Conservation (phyloP, 768 basidiomycete species). For the Russula ochroleuca region DNA sequence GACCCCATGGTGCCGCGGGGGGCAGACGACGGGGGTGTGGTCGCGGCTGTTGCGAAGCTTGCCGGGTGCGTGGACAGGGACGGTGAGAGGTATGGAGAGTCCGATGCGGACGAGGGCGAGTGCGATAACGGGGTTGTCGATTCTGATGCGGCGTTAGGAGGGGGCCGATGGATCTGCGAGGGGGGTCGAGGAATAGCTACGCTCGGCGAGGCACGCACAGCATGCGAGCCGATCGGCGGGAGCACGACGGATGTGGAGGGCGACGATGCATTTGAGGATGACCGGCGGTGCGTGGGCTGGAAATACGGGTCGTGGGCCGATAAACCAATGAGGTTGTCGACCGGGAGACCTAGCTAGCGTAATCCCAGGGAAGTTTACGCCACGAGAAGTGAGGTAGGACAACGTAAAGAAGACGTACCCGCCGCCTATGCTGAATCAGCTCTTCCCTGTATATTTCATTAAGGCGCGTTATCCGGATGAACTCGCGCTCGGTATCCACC, state of each 20-base stretch:
- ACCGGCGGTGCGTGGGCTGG: constrained; percentile 64
- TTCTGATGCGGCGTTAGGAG: constrained; percentile 44
- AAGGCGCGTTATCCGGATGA: constrained; percentile 63
- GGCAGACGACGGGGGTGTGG: constrained; percentile 72
- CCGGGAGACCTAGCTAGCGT: constrained; percentile 61
- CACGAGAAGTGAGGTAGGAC: background rate
- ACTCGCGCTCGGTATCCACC: constrained; percentile 73
- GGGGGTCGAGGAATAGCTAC: constrained; percentile 75
- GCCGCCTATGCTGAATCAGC: constrained; percentile 67
- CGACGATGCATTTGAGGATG: constrained; percentile 42
- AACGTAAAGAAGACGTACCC: constrained; percentile 46
- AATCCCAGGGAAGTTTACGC: background rate
- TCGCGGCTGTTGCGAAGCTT: constrained; percentile 59
- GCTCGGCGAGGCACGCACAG: constrained; percentile 40
- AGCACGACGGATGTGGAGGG: constrained; percentile 43
- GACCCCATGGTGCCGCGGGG: constrained; percentile 43
- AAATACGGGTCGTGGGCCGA: constrained; percentile 58
- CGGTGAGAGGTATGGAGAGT: constrained; percentile 54
- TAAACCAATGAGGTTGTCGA: constrained; percentile 76
- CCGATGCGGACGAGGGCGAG: constrained; percentile 52
- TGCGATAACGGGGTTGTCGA: constrained; percentile 62
- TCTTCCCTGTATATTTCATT: constrained; percentile 86
- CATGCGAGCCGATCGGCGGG: constrained; percentile 29
- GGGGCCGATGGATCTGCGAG: constrained; percentile 57
- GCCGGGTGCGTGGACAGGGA: constrained; percentile 48